phyloP scores from a whole-genome alignment of 2,329 filamentous ascomycete species.

The Tolypocladium guangdongense region DNA sequence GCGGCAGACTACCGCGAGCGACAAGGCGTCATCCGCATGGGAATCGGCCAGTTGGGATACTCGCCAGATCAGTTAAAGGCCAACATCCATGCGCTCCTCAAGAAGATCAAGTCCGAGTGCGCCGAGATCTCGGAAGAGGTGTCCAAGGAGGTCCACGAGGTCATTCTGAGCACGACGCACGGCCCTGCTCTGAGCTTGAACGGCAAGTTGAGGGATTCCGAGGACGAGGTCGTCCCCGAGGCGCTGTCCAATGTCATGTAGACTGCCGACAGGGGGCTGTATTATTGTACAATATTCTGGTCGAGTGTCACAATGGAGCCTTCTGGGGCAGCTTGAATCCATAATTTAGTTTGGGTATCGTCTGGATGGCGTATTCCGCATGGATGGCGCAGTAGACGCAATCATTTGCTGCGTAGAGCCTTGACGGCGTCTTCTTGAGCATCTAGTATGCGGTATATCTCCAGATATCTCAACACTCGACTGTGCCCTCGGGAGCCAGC shows the following conservation, averaged over 20 bases:
- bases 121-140: constrained; percentile 49
- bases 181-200: constrained; percentile 80
- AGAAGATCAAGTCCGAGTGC: constrained; percentile 69
- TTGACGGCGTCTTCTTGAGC: constrained; percentile 43
- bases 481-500: constrained; percentile 30
- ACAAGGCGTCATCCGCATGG: constrained; percentile 72
- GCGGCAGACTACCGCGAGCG: constrained; percentile 81
- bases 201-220: constrained; percentile 59
- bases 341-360: constrained; percentile 18
- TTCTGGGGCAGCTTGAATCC: not conserved
- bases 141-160: constrained; percentile 39
- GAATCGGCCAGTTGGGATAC: constrained; percentile 84
- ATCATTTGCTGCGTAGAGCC: constrained; percentile 29
- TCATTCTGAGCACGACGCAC: constrained; percentile 78
- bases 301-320: constrained; percentile 3
- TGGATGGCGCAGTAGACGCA: not conserved
- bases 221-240: constrained; percentile 42
- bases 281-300: constrained; percentile 29
- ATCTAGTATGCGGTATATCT: constrained; percentile 40
- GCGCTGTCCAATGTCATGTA: constrained; percentile 45
- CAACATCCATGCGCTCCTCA: constrained; percentile 72
- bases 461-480: constrained; percentile 39
- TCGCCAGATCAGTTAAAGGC: constrained; percentile 75
- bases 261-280: constrained; percentile 12
- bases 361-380: not conserved